These are phyloP conservation scores for Fonsecaea pugnacius DNA, from an alignment of 2,329 filamentous ascomycete species.

Conservation along the genomic window DNA sequence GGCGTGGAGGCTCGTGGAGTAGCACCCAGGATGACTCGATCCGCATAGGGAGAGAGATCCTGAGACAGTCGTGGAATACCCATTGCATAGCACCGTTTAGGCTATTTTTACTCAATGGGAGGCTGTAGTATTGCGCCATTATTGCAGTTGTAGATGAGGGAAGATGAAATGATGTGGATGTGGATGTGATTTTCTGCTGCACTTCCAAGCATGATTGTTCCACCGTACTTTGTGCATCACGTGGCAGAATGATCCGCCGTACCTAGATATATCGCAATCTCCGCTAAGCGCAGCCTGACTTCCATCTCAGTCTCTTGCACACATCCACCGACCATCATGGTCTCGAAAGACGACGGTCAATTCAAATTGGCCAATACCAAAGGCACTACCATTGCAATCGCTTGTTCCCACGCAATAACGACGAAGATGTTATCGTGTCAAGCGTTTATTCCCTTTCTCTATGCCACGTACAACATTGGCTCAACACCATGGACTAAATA, in stretches of 20 bases:
- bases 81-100: constrained; percentile 47
- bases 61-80: constrained; percentile 63
- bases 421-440: background rate
- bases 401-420: background rate
- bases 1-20: constrained; percentile 1
- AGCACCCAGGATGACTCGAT: constrained; percentile 46
- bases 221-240: background rate
- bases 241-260: background rate
- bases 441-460: background rate
- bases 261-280: background rate
- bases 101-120: background rate
- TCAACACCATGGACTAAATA: background rate
- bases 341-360: background rate
- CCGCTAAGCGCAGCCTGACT: background rate
- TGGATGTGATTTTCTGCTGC: background rate
- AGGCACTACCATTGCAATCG: background rate
- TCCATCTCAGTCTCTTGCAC: background rate
- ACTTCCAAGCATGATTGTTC: background rate
- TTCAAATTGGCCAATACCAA: background rate
- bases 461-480: background rate
- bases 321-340: background rate
- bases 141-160: background rate
- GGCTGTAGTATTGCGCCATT: background rate
- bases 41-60: constrained; percentile 59
- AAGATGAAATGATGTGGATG: background rate